phyloP scores from a whole-genome alignment of 2,329 filamentous ascomycete genomes.

The Aspergillus ibericus region DNA sequence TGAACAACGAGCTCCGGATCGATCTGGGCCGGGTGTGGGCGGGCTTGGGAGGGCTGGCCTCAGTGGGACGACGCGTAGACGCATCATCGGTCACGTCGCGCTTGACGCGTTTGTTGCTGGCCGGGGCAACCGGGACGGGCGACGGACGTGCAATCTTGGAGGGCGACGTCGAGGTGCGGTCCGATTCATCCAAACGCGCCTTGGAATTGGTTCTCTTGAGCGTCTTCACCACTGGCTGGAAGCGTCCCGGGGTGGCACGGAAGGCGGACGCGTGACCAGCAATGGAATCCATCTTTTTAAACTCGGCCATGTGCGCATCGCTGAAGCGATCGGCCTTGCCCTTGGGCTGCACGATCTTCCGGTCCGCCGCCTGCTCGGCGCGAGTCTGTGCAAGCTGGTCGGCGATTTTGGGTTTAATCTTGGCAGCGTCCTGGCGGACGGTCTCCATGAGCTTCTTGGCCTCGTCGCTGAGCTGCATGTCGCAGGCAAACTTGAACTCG shows the following conservation, averaged over 20 bases:
- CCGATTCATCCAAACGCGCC: slow-evolving; percentile 64
- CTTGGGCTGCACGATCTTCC: slow-evolving; percentile 78
- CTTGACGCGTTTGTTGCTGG: slow-evolving; percentile 69
- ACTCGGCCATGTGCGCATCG: slow-evolving; percentile 79
- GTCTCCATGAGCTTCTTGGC: slow-evolving; percentile 63
- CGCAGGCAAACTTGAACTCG: slow-evolving; percentile 47
- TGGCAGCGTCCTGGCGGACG: slow-evolving; percentile 69
- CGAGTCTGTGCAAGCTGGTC: slow-evolving; percentile 53
- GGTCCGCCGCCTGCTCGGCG: slow-evolving; percentile 43
- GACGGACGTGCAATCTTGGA: slow-evolving; percentile 33
- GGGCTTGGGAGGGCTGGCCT: slow-evolving; percentile 19
- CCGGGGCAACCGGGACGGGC: slow-evolving; percentile 36
- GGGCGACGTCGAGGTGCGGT: slow-evolving; percentile 42
- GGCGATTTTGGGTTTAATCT: slow-evolving; percentile 68
- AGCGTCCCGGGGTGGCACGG: slow-evolving; percentile 49
- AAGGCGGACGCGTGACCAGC: slow-evolving; percentile 78
- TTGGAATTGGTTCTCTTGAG: slow-evolving; percentile 59
- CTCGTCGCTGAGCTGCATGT: slow-evolving; percentile 48
- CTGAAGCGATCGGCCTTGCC: slow-evolving; percentile 78
- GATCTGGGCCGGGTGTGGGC: slow-evolving; percentile 43
- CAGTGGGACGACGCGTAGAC: slow-evolving; percentile 56
- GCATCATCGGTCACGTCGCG: slow-evolving; percentile 67
- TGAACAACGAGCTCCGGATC: slow-evolving; percentile 61
- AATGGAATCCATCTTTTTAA: slow-evolving; percentile 98
- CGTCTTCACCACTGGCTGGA: slow-evolving; percentile 41